Base-by-base conservation (phyloP, 345 rosid genomes). In the Cardamine resedifolia region DNA sequence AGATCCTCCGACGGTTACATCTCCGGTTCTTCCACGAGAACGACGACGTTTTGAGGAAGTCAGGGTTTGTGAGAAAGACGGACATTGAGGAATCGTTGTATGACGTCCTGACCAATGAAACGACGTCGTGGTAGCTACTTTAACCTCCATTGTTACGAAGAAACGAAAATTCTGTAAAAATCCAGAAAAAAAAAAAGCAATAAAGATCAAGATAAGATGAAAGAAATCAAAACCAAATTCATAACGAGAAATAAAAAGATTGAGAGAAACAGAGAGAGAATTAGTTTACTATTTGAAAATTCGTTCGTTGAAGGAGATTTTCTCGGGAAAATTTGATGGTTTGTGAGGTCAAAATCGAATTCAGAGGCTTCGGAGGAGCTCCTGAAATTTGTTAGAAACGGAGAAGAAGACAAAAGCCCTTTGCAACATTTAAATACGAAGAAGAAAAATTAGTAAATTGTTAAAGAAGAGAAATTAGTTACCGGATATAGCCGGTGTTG, bases 61-160 rank as follows among this genome's bases (percentile, higher is more conserved):
- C 64, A 77, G 72, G 69, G 51, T 58, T 77, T 59, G 68, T 4
- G 80, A 77, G 33, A 59, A 44, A 18, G 73, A 60, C 45, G 68
- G 45, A n/a, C 43, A 66, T 39, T 71, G 72, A 18, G 80, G 76
- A 1, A 65, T 64, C 31, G 55, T 4, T 12, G 64, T 5, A 10
- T 58, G 73, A 12, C 66, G 79, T 38, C 66, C 71, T 49, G 80
- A 65, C 77, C 80, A 77, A 28, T 77, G 73, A 49, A 77, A 48
- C 24, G 72, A 65, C 44, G 80, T 77, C 1, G 77, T 58, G 5
- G 73, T 71, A 2, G 68, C 80, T 65, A 66, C 77, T 18, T 71
- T 77, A 0, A 77, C 68, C 30, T 72, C 80, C 80, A 77, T 77
- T 45, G 53, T 66, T 66, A 5, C 3, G 0, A 55, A 14, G 47